Conservation (phyloP, 2,329 filamentous ascomycete species). For the Acrodontium crateriforme region DNA sequence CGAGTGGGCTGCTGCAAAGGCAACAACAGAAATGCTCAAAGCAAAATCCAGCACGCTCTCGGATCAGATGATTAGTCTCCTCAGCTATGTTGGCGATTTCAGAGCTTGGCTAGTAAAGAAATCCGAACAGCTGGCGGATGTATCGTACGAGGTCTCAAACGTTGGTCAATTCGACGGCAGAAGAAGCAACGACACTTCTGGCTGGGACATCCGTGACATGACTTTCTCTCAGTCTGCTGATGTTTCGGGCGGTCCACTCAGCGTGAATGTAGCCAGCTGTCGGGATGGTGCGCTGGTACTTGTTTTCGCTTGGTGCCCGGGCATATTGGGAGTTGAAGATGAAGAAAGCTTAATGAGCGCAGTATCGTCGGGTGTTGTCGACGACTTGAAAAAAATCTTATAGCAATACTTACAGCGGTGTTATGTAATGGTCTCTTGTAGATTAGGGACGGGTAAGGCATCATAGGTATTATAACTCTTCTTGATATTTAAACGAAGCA, state of each 20-base stretch:
- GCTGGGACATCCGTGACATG: slow-evolving; percentile 22
- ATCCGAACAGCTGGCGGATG: slow-evolving; percentile 25
- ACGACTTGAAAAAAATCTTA: too few relatives aligned
- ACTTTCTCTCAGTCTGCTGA: slow-evolving; percentile 34
- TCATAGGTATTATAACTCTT: too few relatives aligned
- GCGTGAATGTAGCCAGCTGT: slow-evolving; percentile 29
- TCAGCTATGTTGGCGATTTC: slow-evolving; percentile 29
- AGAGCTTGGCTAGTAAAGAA: slow-evolving; percentile 27
- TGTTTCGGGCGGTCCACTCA: slow-evolving; percentile 24
- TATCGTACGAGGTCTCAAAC: slow-evolving; percentile 35
- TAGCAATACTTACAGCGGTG: too few relatives aligned
- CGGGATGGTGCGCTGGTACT: slow-evolving; percentile 27
- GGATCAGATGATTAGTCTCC: slow-evolving; percentile 30
- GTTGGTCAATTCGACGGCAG: slow-evolving; percentile 24
- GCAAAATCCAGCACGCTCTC: slow-evolving; percentile 18
- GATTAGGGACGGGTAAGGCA: too few relatives aligned
- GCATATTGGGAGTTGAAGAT: slow-evolving; percentile 26
- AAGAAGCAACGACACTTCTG: neutral
- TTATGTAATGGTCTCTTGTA: too few relatives aligned
- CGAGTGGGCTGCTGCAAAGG: slow-evolving; percentile 23
- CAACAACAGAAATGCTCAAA: slow-evolving; percentile 22
- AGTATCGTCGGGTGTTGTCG: slow-evolving; percentile 10
- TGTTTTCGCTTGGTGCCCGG: slow-evolving; percentile 30
- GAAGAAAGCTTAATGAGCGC: slow-evolving; percentile 17
- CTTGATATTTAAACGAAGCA: too few relatives aligned